These are phyloP conservation scores for Solanum arcanum DNA, from an alignment of 257 asterid species.

Conservation along the genomic window DNA sequence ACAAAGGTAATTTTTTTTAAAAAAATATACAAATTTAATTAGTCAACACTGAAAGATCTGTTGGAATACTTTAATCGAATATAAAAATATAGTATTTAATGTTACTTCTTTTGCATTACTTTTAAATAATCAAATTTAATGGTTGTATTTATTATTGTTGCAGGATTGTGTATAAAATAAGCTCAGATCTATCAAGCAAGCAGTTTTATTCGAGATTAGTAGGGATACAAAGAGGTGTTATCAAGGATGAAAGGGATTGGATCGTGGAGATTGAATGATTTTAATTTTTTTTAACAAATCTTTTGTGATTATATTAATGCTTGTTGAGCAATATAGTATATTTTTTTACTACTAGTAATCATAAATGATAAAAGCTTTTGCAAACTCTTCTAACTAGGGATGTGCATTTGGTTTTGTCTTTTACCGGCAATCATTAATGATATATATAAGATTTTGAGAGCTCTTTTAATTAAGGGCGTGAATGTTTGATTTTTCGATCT, in stretches of 20 bases:
- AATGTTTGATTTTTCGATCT: too few species aligned
- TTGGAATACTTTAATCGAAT: not conserved
- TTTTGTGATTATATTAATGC: not conserved
- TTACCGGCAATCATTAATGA: too few species aligned
- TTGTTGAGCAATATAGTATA: not conserved
- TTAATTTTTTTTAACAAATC: not conserved
- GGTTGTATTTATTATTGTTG: not conserved
- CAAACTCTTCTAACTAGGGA: too few species aligned
- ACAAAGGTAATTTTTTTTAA: constrained; percentile 15
- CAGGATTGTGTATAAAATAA: constrained; percentile 51
- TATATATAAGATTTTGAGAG: too few species aligned
- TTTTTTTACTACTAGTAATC: not conserved
- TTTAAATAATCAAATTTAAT: not conserved
- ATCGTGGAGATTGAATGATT: constrained; percentile 26
- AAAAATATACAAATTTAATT: not conserved
- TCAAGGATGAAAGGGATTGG: constrained; percentile 60
- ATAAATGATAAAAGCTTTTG: not conserved
- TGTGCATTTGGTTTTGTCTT: too few species aligned
- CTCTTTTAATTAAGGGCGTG: too few species aligned
- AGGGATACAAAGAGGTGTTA: constrained; percentile 46
- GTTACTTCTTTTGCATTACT: not conserved
- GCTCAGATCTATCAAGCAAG: constrained; percentile 12
- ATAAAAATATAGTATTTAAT: not conserved
- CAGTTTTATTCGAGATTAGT: constrained; percentile 30
- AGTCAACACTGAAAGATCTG: not conserved